A percentile compares a stretch with the other conserved stretches of the same genome.
Conservation (phyloP, 768 basidiomycete species). For the Auricularia cornea region DNA sequence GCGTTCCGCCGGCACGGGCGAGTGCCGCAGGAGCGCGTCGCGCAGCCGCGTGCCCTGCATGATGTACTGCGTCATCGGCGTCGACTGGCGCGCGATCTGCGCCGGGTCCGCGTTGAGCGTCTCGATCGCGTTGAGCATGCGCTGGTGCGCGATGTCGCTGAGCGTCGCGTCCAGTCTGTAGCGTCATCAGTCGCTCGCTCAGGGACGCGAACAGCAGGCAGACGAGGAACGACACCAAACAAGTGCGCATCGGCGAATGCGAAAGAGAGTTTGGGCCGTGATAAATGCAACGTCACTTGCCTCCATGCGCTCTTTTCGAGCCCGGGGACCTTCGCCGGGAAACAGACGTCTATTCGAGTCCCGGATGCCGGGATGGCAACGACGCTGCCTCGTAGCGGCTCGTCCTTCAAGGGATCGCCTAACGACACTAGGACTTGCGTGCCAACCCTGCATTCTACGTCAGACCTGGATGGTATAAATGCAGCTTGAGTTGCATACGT, state of each 20-base stretch:
- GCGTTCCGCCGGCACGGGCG: conserved; percentile 7
- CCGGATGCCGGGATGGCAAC: conserved; percentile 31
- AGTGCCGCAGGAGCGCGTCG: conserved; percentile 60
- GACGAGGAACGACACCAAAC: conserved; percentile 12
- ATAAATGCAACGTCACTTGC: conserved; percentile 11
- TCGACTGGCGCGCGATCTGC: conserved; percentile 14
- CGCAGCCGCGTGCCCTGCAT: conserved; percentile 66
- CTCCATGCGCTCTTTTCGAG: conserved; percentile 43
- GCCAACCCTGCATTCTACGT: conserved; percentile 43
- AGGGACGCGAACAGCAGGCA: background rate
- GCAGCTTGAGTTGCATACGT: conserved; percentile 39
- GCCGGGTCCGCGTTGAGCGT: conserved; percentile 48
- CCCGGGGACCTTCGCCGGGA: conserved; percentile 36
- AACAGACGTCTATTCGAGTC: conserved; percentile 50
- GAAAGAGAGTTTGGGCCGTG: background rate
- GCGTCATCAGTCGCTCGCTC: background rate
- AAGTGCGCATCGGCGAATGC: conserved; percentile 10
- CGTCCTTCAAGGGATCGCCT: conserved; percentile 54
- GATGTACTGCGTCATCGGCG: conserved; percentile 35
- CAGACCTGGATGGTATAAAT: background rate
- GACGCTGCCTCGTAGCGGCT: conserved; percentile 46
- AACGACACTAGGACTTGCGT: conserved; percentile 55
- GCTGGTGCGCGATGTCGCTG: conserved; percentile 54
- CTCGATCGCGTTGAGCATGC: conserved; percentile 61
- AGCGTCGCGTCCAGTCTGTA: conserved; percentile 57